Evolutionary conservation across 2,329 filamentous ascomycete species (phyloP).

Genomic region (Sclerotiophoma versabilis): DNA sequence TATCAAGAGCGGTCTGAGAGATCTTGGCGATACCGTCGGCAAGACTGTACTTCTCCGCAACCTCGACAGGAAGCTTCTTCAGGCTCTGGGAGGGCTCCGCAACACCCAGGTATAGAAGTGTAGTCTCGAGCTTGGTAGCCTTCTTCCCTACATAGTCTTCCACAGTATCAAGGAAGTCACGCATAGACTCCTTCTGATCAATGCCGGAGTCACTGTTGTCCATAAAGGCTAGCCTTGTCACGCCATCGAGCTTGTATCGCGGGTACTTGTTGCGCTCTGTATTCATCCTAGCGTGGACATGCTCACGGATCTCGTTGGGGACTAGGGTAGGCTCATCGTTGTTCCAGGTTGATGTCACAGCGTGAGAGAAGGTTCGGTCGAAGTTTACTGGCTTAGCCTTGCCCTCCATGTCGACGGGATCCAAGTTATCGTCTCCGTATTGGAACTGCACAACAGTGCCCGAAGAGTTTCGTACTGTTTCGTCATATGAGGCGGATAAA

Average conservation of each 20-base stretch:
- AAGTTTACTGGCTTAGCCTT: constrained; percentile 92
- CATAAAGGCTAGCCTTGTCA: constrained; percentile 67
- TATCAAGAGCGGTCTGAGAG: constrained; percentile 73
- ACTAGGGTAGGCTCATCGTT: constrained; percentile 77
- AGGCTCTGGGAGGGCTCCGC: constrained; percentile 22
- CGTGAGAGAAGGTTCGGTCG: constrained; percentile 85
- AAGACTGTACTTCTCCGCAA: constrained; percentile 47
- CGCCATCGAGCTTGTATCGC: constrained; percentile 42
- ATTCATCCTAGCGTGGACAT: constrained; percentile 73
- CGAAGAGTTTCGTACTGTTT: constrained; percentile 90
- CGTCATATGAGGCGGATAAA: constrained; percentile 89
- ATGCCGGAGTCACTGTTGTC: constrained; percentile 69
- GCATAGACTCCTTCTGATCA: constrained; percentile 72
- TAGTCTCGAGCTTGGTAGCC: constrained; percentile 67
- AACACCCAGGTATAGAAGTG: constrained; percentile 38
- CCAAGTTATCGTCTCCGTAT: constrained; percentile 93
- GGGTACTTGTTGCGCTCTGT: constrained; percentile 67
- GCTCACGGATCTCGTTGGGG: constrained; percentile 73
- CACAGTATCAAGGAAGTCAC: constrained; percentile 82
- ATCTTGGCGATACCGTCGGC: constrained; percentile 83
- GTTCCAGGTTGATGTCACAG: constrained; percentile 76
- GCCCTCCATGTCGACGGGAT: constrained; percentile 98
- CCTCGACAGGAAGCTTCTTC: constrained; percentile 27
- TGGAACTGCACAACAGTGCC: constrained; percentile 94
- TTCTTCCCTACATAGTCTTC: constrained; percentile 72